Percentiles rank a stretch among this genome's conserved stretches.
These are phyloP conservation scores for Sporothrix phasma DNA, from an alignment of 2,329 filamentous ascomycete species.

Conservation along the genomic window DNA sequence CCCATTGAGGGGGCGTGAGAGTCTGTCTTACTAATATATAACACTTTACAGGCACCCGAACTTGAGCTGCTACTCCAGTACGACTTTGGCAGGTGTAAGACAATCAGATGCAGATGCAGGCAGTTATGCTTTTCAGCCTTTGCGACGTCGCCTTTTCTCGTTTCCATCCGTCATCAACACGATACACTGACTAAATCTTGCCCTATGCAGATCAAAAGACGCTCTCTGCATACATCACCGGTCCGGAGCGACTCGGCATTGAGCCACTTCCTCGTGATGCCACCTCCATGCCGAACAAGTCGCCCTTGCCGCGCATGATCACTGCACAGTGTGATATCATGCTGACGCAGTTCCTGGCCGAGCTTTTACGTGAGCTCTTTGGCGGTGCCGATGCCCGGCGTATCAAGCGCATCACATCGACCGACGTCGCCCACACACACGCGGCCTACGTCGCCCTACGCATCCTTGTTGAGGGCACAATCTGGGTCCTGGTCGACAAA, in stretches of 20 bases:
- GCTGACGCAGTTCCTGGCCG: conserved; percentile 8
- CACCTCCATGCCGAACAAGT: not conserved
- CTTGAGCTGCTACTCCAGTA: conserved; percentile 14
- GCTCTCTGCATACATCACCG: conserved; percentile 5
- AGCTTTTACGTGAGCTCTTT: conserved; percentile 13
- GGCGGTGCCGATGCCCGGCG: not conserved
- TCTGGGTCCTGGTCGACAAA: conserved; percentile 18
- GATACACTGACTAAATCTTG: too few species aligned
- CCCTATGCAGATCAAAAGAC: conserved; percentile 17
- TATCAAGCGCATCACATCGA: conserved; percentile 8
- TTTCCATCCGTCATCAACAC: too few species aligned
- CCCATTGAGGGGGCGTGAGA: not conserved
- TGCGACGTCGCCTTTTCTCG: not conserved
- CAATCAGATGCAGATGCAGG: too few species aligned
- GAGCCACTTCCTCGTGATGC: conserved; percentile 3
- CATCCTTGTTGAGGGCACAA: conserved; percentile 15
- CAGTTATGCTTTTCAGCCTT: not conserved
- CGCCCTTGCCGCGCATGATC: conserved; percentile 18
- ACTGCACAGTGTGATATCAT: conserved; percentile 18
- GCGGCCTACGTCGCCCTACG: conserved; percentile 17
- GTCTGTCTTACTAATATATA: not conserved
- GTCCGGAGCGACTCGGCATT: conserved; percentile 7
- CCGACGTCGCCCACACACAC: conserved; percentile 7
- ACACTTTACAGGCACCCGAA: conserved; percentile 14
- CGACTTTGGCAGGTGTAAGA: conserved; percentile 17